These are phyloP conservation scores for Pterocarpus macrocarpus DNA, from an alignment of 306 rosid genomes.

Conservation along the genomic window DNA sequence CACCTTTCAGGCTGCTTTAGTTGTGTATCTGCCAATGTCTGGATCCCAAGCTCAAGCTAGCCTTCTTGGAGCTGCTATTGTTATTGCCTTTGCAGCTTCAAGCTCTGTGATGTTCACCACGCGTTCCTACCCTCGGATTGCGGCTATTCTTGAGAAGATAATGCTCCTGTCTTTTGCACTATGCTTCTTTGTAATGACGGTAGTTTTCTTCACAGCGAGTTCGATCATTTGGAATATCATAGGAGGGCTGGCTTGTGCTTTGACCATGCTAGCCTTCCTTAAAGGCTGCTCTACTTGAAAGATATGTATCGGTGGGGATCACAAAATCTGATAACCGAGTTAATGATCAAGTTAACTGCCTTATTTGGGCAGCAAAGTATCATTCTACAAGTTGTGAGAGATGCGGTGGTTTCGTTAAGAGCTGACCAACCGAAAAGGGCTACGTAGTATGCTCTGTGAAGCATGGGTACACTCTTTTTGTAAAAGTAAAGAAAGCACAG, in stretches of 20 bases:
- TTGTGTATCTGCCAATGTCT: no score
- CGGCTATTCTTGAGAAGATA: background rate
- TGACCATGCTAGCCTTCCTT: background rate
- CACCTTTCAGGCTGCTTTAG: conserved; percentile 12
- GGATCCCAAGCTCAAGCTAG: background rate
- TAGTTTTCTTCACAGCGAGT: conserved; percentile 15
- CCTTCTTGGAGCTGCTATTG: conserved; percentile 22
- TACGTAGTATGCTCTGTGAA: no score
- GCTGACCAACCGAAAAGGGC: no score
- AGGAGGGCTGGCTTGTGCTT: conserved; percentile 5
- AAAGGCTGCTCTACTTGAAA: background rate
- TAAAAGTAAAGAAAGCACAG: no score
- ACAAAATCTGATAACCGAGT: conserved; percentile 38
- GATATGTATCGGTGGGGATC: conserved; percentile 1
- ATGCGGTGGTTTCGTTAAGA: no score
- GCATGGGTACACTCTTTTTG: no score
- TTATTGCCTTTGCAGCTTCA: conserved; percentile 38
- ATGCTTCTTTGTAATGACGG: background rate
- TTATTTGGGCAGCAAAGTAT: conserved; percentile 7
- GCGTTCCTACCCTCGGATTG: background rate
- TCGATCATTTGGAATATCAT: conserved; percentile 12
- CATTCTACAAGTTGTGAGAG: conserved; percentile 31
- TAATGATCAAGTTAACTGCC: conserved; percentile 24
- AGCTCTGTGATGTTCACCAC: conserved; percentile 24
- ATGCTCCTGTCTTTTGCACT: conserved; percentile 5